Conservation (phyloP, 495 filamentous ascomycete species). For the Aspergillus egyptiacus region DNA sequence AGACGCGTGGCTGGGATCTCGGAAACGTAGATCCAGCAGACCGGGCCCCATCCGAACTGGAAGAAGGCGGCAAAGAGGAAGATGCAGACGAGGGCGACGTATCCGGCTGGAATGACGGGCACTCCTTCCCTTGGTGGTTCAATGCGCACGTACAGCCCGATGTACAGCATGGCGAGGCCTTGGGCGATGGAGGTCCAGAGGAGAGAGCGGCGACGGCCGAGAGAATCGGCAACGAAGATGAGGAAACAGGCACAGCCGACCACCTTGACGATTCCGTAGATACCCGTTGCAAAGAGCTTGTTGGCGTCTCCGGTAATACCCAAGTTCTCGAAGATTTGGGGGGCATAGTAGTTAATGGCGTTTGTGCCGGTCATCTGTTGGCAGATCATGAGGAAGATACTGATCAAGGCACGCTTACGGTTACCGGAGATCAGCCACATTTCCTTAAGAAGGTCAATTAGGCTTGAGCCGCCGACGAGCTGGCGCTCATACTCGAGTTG, state of each 20-base stretch:
- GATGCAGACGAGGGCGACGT: constrained; percentile 49
- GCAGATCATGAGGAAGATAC: constrained; percentile 45
- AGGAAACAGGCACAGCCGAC: constrained; percentile 57
- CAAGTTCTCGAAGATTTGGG: constrained; percentile 58
- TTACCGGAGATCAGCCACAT: constrained; percentile 43
- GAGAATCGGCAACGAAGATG: constrained; percentile 63
- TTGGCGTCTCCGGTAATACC: constrained; percentile 41
- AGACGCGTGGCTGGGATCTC: constrained; percentile 69
- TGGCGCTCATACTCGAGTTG: constrained; percentile 66
- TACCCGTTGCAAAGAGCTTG: constrained; percentile 48
- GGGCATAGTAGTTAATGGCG: constrained; percentile 46
- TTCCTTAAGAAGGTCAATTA: constrained; percentile 46
- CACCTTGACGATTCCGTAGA: constrained; percentile 52
- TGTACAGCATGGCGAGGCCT: constrained; percentile 68
- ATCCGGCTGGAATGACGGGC: constrained; percentile 43
- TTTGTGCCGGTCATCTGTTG: constrained; percentile 52
- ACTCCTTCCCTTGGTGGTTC: constrained; percentile 51
- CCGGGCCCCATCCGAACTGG: constrained; percentile 38
- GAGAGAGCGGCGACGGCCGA: constrained; percentile 64
- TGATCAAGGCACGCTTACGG: constrained; percentile 38
- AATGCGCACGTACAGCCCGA: constrained; percentile 73
- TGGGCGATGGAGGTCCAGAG: constrained; percentile 69
- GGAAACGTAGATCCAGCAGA: constrained; percentile 49
- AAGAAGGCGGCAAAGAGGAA: constrained; percentile 49
- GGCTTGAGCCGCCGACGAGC: constrained; percentile 51